Evolutionary conservation across 176 grass and related monocot genomes (phyloP).

Genomic region (Avena sativa): DNA sequence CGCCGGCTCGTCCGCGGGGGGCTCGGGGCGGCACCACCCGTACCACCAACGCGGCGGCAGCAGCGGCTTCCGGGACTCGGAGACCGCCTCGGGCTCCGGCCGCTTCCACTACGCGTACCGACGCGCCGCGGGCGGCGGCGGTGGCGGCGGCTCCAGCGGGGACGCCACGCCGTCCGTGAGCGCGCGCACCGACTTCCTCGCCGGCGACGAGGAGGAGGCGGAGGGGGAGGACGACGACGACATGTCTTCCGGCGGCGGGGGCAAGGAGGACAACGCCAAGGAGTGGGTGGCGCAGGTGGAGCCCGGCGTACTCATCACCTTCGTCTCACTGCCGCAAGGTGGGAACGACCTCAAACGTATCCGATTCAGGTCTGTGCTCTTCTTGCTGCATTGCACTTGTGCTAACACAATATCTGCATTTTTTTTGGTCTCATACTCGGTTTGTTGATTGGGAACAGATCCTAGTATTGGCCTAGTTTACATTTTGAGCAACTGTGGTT

Average conservation of each 20-base stretch:
- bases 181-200: constrained; percentile 65
- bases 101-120: constrained; percentile 74
- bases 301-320: constrained; percentile 95
- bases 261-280: constrained; percentile 73
- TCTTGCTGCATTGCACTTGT: not conserved
- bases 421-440: constrained; percentile 3
- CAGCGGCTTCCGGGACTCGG: constrained; percentile 51
- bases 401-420: not conserved
- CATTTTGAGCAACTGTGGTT: constrained; percentile 4
- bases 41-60: constrained; percentile 59
- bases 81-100: constrained; percentile 48
- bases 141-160: constrained; percentile 56
- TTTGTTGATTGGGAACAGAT: not conserved
- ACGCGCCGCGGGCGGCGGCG: constrained; percentile 55
- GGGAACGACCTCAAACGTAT: constrained; percentile 97
- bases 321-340: constrained; percentile 79
- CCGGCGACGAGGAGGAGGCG: constrained; percentile 42
- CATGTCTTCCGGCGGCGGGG: constrained; percentile 27
- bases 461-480: not conserved
- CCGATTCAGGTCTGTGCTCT: constrained; percentile 79
- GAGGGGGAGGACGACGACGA: constrained; percentile 56
- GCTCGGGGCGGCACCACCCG: constrained; percentile 54
- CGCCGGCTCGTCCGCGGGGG: constrained; percentile 53
- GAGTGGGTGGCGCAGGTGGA: constrained; percentile 99
- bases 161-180: constrained; percentile 90